Evolutionary conservation across 1,284 basidiomycete species (phyloP).

Genomic region (Leccinum fallax): DNA sequence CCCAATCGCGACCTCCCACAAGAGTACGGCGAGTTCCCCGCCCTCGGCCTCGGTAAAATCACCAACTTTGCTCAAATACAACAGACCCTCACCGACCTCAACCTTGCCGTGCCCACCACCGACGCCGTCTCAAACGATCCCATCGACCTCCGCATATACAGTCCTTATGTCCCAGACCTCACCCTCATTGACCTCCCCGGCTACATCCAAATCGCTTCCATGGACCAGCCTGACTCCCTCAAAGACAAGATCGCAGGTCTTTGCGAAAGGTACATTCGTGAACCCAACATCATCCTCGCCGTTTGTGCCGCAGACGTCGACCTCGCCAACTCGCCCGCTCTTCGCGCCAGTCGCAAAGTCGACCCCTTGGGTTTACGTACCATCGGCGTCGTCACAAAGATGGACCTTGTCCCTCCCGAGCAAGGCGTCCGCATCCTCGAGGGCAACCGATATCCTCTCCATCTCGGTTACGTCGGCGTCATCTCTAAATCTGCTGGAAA

Average conservation of each 20-base stretch:
- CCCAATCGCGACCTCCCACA: constrained; percentile 54
- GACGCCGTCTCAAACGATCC: constrained; percentile 94
- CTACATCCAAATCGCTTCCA: constrained; percentile 92
- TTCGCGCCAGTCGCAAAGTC: constrained; percentile 90
- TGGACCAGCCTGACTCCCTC: constrained; percentile 95
- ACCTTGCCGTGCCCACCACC: constrained; percentile 86
- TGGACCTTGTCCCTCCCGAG: constrained; percentile 92
- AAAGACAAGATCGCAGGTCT: constrained; percentile 90
- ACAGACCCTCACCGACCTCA: constrained; percentile 91
- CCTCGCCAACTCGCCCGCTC: constrained; percentile 95
- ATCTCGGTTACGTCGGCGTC: constrained; percentile 97
- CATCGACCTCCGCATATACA: constrained; percentile 96
- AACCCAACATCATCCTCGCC: constrained; percentile 97
- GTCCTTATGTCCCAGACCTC: constrained; percentile 93
- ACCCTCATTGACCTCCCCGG: constrained; percentile 97
- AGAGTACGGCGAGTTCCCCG: constrained; percentile 96
- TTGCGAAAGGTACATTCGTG: constrained; percentile 96
- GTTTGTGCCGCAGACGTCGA: constrained; percentile 99
- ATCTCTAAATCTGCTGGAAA: constrained; percentile 78
- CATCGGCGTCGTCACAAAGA: constrained; percentile 98
- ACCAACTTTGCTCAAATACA: constrained; percentile 91
- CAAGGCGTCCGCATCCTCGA: constrained; percentile 82
- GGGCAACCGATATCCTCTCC: constrained; percentile 95
- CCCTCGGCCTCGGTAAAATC: constrained; percentile 85
- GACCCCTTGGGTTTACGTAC: constrained; percentile 95